Evolutionary conservation across 768 basidiomycete genomes (phyloP), one percentile per base, ranked within the genome.

Genomic region (Naganishia vaughanmartiniae): DNA sequence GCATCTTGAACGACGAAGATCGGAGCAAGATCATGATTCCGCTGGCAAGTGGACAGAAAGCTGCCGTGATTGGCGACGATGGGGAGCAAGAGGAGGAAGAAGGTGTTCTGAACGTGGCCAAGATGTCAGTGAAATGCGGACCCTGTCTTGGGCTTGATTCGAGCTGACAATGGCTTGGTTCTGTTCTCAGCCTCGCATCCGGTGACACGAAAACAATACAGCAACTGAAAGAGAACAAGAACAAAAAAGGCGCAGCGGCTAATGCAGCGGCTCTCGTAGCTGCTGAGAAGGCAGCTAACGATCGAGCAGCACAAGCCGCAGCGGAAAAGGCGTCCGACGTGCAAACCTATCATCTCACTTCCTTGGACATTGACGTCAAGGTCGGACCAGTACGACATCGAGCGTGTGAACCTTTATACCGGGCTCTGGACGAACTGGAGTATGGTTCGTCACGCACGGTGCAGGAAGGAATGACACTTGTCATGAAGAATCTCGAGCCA

Each of bases 321-420:
- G 72, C 70, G 6, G 56, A 69, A 26, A 70, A 70, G n/a, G 72
- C 72, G 28, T 70, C 66, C 24, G 57, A 72, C 24, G 60, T 63
- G 2, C 60, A 63, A 12, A 63, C 60, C n/a, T 63, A 63, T 45
- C 60, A 42, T 24, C 19, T 63, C 60, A 24, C 60, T 30, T 63
- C 60, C 28, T 21, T 63, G 21, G 70, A 73, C 36, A 67, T 70
- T 46, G 79, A 80, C 46, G 53, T 76, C 39, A 75, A 78, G 48
- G 56, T 81, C 5, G 78, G 78, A 4, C 74, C 80, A 19, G 73
- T 79, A 10, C 66, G 80, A 67, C 80, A 81, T 73, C 70, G 76
- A 21, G 57, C 79, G 9, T 79, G 78, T 53, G 80, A 81, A 54
- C 77, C 80, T 17, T 71, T 81, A 19, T 71, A 77, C n/a, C 2